phyloP scores from a whole-genome alignment of 2,329 filamentous ascomycete genomes.

The Clonostachys solani region DNA sequence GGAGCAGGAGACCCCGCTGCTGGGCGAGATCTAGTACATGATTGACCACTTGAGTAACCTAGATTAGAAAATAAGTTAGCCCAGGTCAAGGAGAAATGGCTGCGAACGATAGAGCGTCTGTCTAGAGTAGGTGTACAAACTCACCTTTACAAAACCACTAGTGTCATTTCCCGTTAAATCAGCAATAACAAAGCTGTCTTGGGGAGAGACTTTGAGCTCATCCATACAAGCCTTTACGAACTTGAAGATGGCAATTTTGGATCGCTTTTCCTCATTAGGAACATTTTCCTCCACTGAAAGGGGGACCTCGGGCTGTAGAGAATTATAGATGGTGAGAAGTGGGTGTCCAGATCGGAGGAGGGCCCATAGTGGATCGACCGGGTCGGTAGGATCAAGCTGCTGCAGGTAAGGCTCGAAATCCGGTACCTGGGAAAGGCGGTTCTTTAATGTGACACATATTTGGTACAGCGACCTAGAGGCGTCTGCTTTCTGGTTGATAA shows the following conservation, averaged over 20 bases:
- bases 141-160: constrained; percentile 91
- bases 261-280: constrained; percentile 63
- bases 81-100: not conserved
- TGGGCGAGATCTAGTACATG: constrained; percentile 84
- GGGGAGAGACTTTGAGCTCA: constrained; percentile 72
- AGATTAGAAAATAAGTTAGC: not conserved
- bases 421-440: constrained; percentile 77
- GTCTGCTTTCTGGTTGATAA: constrained; percentile 95
- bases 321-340: constrained; percentile 85
- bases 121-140: constrained; percentile 8
- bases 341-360: constrained; percentile 81
- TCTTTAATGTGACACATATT: constrained; percentile 82
- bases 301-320: constrained; percentile 64
- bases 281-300: constrained; percentile 58
- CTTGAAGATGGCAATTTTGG: constrained; percentile 86
- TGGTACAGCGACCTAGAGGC: constrained; percentile 91
- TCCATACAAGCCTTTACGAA: constrained; percentile 87
- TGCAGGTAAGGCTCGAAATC: constrained; percentile 73
- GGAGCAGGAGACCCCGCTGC: constrained; percentile 67
- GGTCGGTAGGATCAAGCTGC: constrained; percentile 67
- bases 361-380: constrained; percentile 88
- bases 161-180: constrained; percentile 94
- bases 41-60: constrained; percentile 87
- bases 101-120: not conserved
- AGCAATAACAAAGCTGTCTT: constrained; percentile 86